Conservation (phyloP, 129 eudicot genomes). For the Heracleum sosnowskyi region DNA sequence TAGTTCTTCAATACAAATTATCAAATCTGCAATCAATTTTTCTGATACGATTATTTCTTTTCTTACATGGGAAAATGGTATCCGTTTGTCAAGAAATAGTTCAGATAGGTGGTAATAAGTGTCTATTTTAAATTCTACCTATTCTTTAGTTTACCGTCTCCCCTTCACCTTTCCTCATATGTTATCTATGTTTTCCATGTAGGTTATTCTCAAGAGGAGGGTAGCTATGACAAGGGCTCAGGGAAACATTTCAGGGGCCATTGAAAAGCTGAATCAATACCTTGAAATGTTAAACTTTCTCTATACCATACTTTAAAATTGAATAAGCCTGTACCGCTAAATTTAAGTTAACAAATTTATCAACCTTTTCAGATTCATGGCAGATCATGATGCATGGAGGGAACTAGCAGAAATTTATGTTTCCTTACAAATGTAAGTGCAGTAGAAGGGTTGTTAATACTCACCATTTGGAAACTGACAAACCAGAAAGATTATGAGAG, state of each 20-base stretch:
- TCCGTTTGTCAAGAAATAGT: neutral
- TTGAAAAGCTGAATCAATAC: slow-evolving; percentile 69
- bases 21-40: neutral
- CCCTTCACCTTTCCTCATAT: neutral
- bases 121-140: neutral
- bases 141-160: neutral
- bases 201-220: slow-evolving; percentile 84
- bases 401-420: slow-evolving; percentile 95
- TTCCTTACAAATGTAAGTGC: slow-evolving; percentile 80
- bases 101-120: neutral
- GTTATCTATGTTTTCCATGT: neutral
- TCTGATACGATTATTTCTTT: neutral
- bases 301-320: neutral
- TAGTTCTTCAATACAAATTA: neutral
- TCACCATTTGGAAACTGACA: neutral
- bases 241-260: no score
- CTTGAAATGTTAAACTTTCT: slow-evolving; percentile 66
- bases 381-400: slow-evolving; percentile 99
- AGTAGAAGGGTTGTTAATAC: neutral
- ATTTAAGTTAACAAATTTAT: neutral
- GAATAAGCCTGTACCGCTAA: neutral
- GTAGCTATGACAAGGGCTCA: slow-evolving; percentile 86
- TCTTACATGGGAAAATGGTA: neutral
- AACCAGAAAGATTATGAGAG: neutral
- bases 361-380: slow-evolving; percentile 63